Evolutionary conservation across 305 asterid species (phyloP).

Genomic region (Caryopteris hybrid): DNA sequence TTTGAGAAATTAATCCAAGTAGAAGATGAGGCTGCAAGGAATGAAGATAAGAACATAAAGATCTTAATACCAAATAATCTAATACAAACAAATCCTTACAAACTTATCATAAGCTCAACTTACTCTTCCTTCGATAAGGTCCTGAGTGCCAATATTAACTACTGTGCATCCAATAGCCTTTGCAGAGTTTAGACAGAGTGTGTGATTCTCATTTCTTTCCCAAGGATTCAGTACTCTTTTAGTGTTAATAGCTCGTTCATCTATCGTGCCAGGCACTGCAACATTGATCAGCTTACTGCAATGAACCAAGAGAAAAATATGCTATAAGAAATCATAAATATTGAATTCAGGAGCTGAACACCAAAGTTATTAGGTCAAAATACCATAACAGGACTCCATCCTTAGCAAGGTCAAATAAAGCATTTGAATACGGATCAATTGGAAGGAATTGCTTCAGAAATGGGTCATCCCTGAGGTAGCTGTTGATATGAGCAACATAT

Average conservation of each 20-base stretch:
- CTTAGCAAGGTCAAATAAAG: conserved; percentile 81
- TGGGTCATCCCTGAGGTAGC: conserved; percentile 94
- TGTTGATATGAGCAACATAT: conserved; percentile 92
- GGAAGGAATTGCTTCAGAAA: conserved; percentile 94
- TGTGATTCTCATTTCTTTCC: conserved; percentile 98
- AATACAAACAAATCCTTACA: background rate
- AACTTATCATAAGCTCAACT: conserved; percentile 33
- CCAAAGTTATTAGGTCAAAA: conserved; percentile 20
- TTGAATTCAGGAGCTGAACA: conserved; percentile 1
- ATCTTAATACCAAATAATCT: conserved; percentile 7
- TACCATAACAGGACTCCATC: conserved; percentile 98
- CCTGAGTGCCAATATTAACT: conserved; percentile 93
- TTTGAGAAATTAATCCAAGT: conserved; percentile 96
- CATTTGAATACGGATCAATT: conserved; percentile 64
- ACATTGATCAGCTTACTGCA: conserved; percentile 96
- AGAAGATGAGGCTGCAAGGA: conserved; percentile 91
- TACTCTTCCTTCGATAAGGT: conserved; percentile 96
- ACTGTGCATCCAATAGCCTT: conserved; percentile 99
- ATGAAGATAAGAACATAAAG: conserved; percentile 13
- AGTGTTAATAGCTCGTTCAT: conserved; percentile 90
- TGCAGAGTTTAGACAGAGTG: conserved; percentile 96
- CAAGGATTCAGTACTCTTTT: conserved; percentile 92
- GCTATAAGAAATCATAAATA: conserved; percentile 4
- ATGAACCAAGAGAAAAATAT: conserved; percentile 10
- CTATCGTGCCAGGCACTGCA: conserved; percentile 90